These are phyloP conservation scores for Penicillium longicatenatum DNA, from an alignment of 495 filamentous ascomycete genomes.

Conservation along the genomic window DNA sequence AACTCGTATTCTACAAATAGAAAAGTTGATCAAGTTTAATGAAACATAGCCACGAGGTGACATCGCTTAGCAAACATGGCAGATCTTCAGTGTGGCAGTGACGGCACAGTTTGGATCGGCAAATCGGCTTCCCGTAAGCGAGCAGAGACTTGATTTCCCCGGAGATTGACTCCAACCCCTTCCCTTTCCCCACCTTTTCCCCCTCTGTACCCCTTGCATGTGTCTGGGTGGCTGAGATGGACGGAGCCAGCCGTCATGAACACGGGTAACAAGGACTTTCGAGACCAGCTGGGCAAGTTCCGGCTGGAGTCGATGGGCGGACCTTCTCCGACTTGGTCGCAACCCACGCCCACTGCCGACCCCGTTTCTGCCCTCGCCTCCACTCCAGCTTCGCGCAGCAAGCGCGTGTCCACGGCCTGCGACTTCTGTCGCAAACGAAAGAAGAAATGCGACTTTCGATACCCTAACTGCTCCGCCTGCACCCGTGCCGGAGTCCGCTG, in stretches of 20 bases:
- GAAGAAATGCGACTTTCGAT: constrained; percentile 58
- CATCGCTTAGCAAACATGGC: no score
- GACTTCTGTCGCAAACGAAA: constrained; percentile 56
- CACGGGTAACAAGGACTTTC: constrained; percentile 44
- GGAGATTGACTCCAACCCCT: not conserved
- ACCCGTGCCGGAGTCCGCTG: constrained; percentile 54
- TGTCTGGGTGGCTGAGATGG: constrained; percentile 28
- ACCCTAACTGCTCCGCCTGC: constrained; percentile 55
- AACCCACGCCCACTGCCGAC: constrained; percentile 8
- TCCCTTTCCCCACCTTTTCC: not conserved
- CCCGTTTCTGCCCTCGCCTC: constrained; percentile 2
- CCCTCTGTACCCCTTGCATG: not conserved
- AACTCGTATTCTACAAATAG: no score
- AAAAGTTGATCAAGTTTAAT: no score
- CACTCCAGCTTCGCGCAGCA: constrained; percentile 29
- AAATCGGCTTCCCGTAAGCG: constrained; percentile 5
- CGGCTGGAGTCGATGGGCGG: constrained; percentile 38
- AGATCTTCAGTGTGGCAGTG: no score
- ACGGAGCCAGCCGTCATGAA: constrained; percentile 45
- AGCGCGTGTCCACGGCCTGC: constrained; percentile 52
- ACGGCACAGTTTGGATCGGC: constrained; percentile 1
- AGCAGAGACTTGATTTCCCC: not conserved
- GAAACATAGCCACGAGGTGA: no score
- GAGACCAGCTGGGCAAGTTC: constrained; percentile 50
- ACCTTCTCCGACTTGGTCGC: constrained; percentile 22